A percentile compares a stretch with the other conserved stretches of the same genome.
phyloP scores from a whole-genome alignment of 2,329 filamentous ascomycete genomes.

The Aspergillus quadricinctus region DNA sequence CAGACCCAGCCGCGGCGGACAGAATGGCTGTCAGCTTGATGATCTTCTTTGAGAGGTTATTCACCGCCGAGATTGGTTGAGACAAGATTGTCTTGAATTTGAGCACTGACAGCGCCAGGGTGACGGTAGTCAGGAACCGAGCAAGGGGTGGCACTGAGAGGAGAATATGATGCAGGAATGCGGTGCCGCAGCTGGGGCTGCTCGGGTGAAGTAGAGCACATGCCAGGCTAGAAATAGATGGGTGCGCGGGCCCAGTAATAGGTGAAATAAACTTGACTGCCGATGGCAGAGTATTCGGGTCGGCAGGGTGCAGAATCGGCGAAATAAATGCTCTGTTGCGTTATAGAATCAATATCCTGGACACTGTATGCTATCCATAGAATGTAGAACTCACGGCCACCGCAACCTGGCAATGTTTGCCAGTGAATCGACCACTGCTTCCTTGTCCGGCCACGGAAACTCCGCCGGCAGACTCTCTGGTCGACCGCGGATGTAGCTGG shows the following conservation, averaged over 20 bases:
- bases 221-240: constrained; percentile 76
- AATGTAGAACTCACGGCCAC: constrained; percentile 66
- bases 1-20: constrained; percentile 76
- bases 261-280: constrained; percentile 66
- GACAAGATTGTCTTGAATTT: constrained; percentile 65
- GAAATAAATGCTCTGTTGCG: constrained; percentile 66
- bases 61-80: constrained; percentile 63
- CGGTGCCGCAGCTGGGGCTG: constrained; percentile 82
- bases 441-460: constrained; percentile 69
- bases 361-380: neutral
- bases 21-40: constrained; percentile 73
- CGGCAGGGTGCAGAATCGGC: constrained; percentile 77
- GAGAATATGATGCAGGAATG: constrained; percentile 83
- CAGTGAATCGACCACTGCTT: constrained; percentile 75
- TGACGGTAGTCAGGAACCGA: constrained; percentile 66
- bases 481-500: constrained; percentile 70
- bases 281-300: constrained; percentile 55
- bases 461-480: constrained; percentile 64
- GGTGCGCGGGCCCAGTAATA: constrained; percentile 79
- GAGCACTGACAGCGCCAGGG: constrained; percentile 62
- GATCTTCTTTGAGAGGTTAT: constrained; percentile 62
- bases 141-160: constrained; percentile 73
- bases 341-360: neutral
- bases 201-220: constrained; percentile 85
- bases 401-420: constrained; percentile 73